Base-by-base conservation (phyloP, 2,329 filamentous ascomycete species). In the Hypoxylon sp. region DNA sequence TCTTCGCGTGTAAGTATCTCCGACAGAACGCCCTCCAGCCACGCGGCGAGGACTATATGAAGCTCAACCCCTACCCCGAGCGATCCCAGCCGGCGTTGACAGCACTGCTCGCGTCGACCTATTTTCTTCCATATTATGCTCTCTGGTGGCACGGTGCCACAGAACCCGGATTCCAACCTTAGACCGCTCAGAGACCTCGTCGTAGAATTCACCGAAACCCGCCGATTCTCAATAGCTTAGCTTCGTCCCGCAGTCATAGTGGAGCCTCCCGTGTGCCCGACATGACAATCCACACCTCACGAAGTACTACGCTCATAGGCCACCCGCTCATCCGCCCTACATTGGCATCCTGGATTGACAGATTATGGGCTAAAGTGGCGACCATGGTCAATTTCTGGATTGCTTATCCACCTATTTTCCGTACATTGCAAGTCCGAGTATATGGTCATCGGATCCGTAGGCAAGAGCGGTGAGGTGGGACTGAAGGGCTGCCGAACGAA, bases 261-360 rank as follows among this genome's bases (percentile, higher is more conserved):
- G 65, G 23, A 27, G 54, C 69, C 57, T 71, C 69, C 51, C 69
- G 69, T 1, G 46, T 39, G 9, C 61, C 56, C 3, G 56, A 32
- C 52, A 69, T 43, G 21, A 68, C 59, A 16, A 71, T 70, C 55
- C n/a, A 56, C 59, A 21, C 58, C 69, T 64, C 65, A 70, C 4
- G 50, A 45, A 5, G 67, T 68, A 19, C 54, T 51, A 7, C 69
- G 55, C 45, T 66, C 69, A 19, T 45, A 57, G 12, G 57, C 54
- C 48, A 70, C 48, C 67, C 67, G 68, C 5, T 65, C 51, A 23
- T 71, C 65, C 21, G 57, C 51, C 5, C 29, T 46, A 2, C 55
- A n/a, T 46, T 48, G 2, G 63, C 59, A 23, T 63, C 54, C 46
- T 71, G 67, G 34, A 69, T 68, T 41, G 58, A 69, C 1, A 68